These are phyloP conservation scores for Raphidocelis subcapitata DNA, from an alignment of 139 green algal genomes.

Conservation along the genomic window DNA sequence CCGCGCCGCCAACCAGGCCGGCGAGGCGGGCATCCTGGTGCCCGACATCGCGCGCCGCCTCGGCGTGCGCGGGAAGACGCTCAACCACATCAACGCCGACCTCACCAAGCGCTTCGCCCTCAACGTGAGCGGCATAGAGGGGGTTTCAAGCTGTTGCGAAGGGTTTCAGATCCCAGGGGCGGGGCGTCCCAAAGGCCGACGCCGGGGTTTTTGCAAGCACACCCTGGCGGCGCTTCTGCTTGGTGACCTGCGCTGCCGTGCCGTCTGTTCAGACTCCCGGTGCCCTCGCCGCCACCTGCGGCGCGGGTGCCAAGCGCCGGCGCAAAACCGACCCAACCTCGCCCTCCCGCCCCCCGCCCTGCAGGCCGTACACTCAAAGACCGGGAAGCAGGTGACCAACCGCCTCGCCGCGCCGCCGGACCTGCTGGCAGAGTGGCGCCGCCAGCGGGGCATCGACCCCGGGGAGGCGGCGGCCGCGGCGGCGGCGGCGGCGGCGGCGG, in stretches of 20 bases:
- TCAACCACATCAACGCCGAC: constrained; percentile 2
- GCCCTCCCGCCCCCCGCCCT: too few species aligned
- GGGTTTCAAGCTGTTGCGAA: too few species aligned
- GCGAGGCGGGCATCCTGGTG: constrained; percentile 9
- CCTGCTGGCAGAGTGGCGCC: constrained; percentile 22
- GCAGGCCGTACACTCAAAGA: constrained; percentile 30
- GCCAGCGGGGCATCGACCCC: neutral
- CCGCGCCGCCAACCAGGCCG: constrained; percentile 17
- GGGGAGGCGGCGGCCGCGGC: neutral
- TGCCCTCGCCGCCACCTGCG: too few species aligned
- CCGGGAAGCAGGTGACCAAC: constrained; percentile 35
- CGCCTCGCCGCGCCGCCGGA: constrained; percentile 33
- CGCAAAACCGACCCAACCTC: too few species aligned
- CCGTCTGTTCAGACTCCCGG: too few species aligned
- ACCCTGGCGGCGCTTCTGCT: too few species aligned
- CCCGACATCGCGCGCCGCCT: neutral
- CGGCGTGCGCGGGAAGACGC: neutral
- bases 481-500: too few species aligned
- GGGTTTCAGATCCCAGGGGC: too few species aligned
- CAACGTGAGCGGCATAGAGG: neutral
- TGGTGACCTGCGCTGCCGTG: too few species aligned
- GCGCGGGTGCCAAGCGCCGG: too few species aligned
- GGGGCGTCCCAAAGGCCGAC: too few species aligned
- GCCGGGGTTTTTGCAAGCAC: too few species aligned
- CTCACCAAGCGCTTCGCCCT: constrained; percentile 25